Conservation (phyloP, 1,284 basidiomycete genomes). For the Melanopsichium pennsylvanicum region DNA sequence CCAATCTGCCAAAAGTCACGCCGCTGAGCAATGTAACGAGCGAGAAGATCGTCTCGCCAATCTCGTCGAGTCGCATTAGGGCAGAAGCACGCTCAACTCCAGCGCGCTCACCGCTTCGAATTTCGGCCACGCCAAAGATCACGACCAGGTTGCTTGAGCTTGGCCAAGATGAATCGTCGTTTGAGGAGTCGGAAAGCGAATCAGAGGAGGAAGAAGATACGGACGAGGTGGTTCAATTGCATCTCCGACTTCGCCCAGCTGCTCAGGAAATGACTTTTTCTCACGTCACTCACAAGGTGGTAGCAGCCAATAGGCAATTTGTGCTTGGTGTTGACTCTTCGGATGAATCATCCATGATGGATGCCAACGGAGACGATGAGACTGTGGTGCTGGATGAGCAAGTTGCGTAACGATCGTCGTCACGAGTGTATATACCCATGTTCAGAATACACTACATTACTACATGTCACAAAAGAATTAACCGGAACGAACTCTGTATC, state of each 20-base stretch:
- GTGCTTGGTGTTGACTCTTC: constrained; percentile 18
- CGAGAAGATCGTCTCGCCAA: neutral
- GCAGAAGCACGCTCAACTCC: neutral
- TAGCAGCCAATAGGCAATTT: constrained; percentile 3
- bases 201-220: constrained; percentile 7
- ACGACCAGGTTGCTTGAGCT: neutral
- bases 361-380: constrained; percentile 13
- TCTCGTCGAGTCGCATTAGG: neutral
- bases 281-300: neutral
- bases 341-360: constrained; percentile 1
- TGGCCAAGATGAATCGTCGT: constrained; percentile 7
- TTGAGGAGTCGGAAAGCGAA: constrained; percentile 13
- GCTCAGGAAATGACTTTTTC: neutral
- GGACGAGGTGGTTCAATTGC: constrained; percentile 20
- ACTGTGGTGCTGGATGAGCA: constrained; percentile 18
- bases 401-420: neutral
- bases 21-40: neutral
- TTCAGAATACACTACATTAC: neutral
- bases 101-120: constrained; percentile 8
- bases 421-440: neutral
- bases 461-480: no score
- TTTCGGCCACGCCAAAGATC: neutral
- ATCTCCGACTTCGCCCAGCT: neutral
- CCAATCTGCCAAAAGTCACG: constrained; percentile 13
- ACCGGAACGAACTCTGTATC: no score